These are phyloP conservation scores for Backusella mclennaniae DNA, from an alignment of 192 early-diverging fungal species.

Conservation along the genomic window DNA sequence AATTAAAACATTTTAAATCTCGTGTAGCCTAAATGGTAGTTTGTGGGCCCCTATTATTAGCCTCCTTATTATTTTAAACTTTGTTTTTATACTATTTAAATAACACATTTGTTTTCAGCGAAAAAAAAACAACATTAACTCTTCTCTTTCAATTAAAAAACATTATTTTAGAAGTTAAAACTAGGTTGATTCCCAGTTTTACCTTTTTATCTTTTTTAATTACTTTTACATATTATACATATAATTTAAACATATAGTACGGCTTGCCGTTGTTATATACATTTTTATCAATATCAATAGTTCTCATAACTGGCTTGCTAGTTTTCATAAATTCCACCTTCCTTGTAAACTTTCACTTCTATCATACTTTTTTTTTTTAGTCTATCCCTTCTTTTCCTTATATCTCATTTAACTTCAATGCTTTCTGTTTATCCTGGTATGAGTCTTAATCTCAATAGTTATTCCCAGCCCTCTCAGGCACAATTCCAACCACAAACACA, in stretches of 20 bases:
- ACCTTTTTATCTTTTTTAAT: background rate
- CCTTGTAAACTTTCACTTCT: background rate
- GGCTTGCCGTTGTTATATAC: background rate
- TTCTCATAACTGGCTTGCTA: slow-evolving; percentile 6
- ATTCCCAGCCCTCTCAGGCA: background rate
- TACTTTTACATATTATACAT: background rate
- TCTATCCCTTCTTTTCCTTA: background rate
- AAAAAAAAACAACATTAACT: slow-evolving; percentile 4
- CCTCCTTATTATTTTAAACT: background rate
- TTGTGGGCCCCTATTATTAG: background rate
- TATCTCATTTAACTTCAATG: slow-evolving; percentile 14
- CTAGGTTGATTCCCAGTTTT: slow-evolving; percentile 3
- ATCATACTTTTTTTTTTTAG: slow-evolving; percentile 1
- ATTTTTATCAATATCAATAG: background rate
- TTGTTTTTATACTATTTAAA: slow-evolving; percentile 9
- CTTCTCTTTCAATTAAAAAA: background rate
- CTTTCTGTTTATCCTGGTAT: slow-evolving; percentile 25
- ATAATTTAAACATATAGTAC: slow-evolving; percentile 5
- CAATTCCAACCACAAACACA: background rate
- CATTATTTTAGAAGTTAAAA: background rate
- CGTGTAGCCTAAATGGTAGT: background rate
- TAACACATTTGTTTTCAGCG: background rate
- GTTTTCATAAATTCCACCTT: background rate
- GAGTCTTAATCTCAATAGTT: slow-evolving; percentile 6
- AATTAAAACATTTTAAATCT: slow-evolving; percentile 2